Evolutionary conservation across 2,329 filamentous ascomycete genomes (phyloP), one percentile per base, ranked within the genome.

Genomic region (Rhexocercosporidium sp.): DNA sequence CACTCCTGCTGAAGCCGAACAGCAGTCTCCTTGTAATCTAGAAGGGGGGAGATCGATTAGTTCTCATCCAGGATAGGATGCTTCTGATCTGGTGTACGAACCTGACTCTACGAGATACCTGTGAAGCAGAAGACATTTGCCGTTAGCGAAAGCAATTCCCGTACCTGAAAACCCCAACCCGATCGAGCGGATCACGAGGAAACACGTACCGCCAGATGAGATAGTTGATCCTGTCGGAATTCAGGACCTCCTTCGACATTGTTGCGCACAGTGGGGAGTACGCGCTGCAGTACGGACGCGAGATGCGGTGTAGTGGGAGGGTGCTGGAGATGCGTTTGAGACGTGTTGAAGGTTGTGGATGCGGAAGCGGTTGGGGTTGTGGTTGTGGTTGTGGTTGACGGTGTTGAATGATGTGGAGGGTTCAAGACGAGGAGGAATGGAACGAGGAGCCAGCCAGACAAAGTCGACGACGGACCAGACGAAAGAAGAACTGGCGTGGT

Each of bases 1-100:
- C 88, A 90, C 81, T 90, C 88, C 77, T 90, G 89, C 75, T 90
- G 87, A 73, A 90, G 86, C 77, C 88, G 89, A 79, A 86, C 85
- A 64, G 88, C 88, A 51, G 88, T 89, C 78, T 90, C 88, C 79
- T 85, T 85, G 81, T 89, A 90, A 81, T 89, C 88, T 90, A 81
- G 73, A 3, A n/a, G 70, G 27, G 9, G 31, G 39, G 14, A n/a
- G 11, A 22, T 8, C n/a, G 12, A 41, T 70, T 54, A 69, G 64
- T 65, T 64, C 20, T 66, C 47, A 49, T 16, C 44, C 62, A 53
- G 57, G 44, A 18, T 16, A 51, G 59, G 16, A 60, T n/a, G 59
- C 31, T 53, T 61, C 16, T 44, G 37, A 57, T 57, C 34, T 49
- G 61, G 64, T 66, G 59, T 51, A 75, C 76, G 62, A 72, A 78